Percentiles rank a stretch among this genome's conserved stretches.
phyloP scores from a whole-genome alignment of 2,329 filamentous ascomycete species.

The Alternaria atra region DNA sequence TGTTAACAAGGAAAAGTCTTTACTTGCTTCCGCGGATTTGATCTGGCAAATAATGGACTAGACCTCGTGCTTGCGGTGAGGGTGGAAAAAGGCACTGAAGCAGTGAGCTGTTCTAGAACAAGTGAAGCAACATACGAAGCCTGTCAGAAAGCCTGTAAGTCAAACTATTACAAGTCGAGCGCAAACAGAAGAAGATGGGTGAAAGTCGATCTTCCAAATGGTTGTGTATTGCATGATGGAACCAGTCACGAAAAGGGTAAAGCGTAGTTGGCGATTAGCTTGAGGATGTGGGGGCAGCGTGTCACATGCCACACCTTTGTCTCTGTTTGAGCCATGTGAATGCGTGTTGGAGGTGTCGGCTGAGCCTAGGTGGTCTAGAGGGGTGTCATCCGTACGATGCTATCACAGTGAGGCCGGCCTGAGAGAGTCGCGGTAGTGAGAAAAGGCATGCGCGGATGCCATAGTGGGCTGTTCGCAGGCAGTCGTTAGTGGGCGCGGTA shows the following conservation, averaged over 20 bases:
- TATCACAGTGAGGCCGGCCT: slow-evolving; percentile 9
- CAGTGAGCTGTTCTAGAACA: background rate
- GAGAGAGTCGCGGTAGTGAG: background rate
- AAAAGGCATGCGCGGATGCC: background rate
- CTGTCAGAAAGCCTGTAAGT: background rate
- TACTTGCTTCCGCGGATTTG: background rate
- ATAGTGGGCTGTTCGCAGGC: background rate
- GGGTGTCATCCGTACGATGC: slow-evolving; percentile 33
- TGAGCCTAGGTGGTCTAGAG: slow-evolving; percentile 25
- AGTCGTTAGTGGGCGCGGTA: background rate
- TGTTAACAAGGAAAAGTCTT: background rate
- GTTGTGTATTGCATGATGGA: slow-evolving; percentile 13
- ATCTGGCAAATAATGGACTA: background rate
- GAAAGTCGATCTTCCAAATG: background rate
- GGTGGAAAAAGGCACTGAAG: background rate
- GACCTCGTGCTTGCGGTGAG: background rate
- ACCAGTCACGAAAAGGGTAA: slow-evolving; percentile 13
- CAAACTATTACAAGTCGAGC: background rate
- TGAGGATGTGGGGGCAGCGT: slow-evolving; percentile 30
- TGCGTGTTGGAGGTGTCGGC: slow-evolving; percentile 17
- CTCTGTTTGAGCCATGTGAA: slow-evolving; percentile 26
- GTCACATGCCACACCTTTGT: slow-evolving; percentile 34
- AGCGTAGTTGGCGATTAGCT: slow-evolving; percentile 9
- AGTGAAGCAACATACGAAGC: background rate
- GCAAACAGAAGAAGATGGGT: background rate